These are phyloP conservation scores for Fusarium camptoceras DNA, from an alignment of 2,329 filamentous ascomycete genomes.

Conservation along the genomic window DNA sequence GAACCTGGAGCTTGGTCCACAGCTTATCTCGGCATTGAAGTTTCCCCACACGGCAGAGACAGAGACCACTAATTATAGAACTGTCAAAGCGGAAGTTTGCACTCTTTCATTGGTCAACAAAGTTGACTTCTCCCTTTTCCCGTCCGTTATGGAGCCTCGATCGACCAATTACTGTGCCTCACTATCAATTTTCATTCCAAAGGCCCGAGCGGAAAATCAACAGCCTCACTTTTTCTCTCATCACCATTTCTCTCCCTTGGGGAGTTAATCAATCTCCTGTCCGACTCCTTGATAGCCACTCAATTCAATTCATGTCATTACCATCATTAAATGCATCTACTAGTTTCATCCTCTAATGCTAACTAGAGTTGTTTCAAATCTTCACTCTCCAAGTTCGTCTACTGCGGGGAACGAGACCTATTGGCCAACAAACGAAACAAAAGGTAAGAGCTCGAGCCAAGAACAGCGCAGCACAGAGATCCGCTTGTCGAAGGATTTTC, in stretches of 20 bases:
- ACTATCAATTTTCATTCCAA: not conserved
- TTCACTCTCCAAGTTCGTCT: not conserved
- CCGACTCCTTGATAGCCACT: not conserved
- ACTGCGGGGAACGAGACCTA: not conserved
- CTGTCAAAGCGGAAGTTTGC: not conserved
- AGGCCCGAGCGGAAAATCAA: slow-evolving; percentile 1
- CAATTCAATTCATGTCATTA: not conserved
- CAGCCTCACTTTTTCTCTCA: not conserved
- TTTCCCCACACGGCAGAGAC: slow-evolving; percentile 1
- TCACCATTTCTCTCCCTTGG: not conserved
- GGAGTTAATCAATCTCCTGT: not conserved
- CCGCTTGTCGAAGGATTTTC: not conserved
- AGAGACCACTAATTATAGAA: not conserved
- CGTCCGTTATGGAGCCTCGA: not conserved
- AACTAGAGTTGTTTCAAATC: not conserved
- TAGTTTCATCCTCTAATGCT: not conserved
- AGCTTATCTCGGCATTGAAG: slow-evolving; percentile 1
- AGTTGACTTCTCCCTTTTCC: not conserved
- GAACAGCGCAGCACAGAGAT: not conserved
- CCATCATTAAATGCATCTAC: not conserved
- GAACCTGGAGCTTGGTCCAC: slow-evolving; percentile 5
- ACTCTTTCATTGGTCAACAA: not conserved
- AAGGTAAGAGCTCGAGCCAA: slow-evolving; percentile 2
- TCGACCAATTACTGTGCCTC: not conserved
- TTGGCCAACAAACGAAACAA: not conserved